Percentiles rank a stretch among this genome's conserved stretches.
phyloP scores from a whole-genome alignment of 116 monocot genomes.

The Trichopus zeylanicus region DNA sequence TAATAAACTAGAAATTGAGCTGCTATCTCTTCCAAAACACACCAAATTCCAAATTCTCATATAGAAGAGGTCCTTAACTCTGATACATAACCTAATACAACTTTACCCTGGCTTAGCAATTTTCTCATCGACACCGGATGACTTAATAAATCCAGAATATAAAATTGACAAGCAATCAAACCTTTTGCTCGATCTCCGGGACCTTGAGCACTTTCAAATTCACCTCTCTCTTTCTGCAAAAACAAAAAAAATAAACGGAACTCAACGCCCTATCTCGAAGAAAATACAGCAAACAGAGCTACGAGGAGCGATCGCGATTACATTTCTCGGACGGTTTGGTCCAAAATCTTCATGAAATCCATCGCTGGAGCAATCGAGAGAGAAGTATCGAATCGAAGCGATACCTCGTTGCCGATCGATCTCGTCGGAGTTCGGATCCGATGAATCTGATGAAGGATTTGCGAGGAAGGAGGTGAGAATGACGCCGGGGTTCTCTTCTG shows the following conservation, averaged over 20 bases:
- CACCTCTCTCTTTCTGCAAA: slow-evolving; percentile 38
- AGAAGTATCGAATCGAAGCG: neutral
- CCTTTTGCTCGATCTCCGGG: slow-evolving; percentile 42
- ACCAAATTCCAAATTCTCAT: too few relatives aligned
- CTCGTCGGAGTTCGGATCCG: too few relatives aligned
- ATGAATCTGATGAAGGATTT: too few relatives aligned
- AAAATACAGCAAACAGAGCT: neutral
- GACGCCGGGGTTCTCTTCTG: too few relatives aligned
- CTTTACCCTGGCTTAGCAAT: too few relatives aligned
- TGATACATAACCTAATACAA: too few relatives aligned
- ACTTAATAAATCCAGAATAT: too few relatives aligned
- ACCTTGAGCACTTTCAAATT: slow-evolving; percentile 43
- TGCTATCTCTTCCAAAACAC: too few relatives aligned
- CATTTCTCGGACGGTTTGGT: slow-evolving; percentile 45
- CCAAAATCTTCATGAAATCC: slow-evolving; percentile 52
- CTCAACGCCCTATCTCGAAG: neutral
- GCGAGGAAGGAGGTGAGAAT: too few relatives aligned
- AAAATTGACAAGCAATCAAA: neutral
- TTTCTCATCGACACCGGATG: too few relatives aligned
- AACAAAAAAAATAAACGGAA: neutral
- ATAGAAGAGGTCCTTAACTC: too few relatives aligned
- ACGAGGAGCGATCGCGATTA: slow-evolving; percentile 8
- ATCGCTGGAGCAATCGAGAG: neutral
- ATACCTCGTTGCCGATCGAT: neutral
- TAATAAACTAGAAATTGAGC: too few relatives aligned